These are phyloP conservation scores for Petrea volubilis DNA, from an alignment of 257 asterid genomes.

Conservation along the genomic window DNA sequence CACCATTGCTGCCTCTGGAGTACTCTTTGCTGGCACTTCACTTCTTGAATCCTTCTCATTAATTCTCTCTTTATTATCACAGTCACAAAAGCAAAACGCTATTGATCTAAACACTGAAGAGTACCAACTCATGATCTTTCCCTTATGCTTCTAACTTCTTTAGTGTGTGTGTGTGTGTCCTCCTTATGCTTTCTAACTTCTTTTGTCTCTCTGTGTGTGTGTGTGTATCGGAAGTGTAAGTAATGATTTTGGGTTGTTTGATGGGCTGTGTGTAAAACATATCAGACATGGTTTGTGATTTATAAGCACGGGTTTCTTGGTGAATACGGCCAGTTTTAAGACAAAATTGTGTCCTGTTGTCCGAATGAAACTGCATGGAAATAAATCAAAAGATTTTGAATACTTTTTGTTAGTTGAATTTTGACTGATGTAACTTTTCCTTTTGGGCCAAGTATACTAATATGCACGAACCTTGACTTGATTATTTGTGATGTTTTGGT, in stretches of 20 bases:
- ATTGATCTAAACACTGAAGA: conserved; percentile 19
- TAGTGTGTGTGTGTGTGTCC: too few species aligned
- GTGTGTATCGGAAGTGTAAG: too few species aligned
- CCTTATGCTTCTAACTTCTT: background rate
- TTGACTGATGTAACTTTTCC: background rate
- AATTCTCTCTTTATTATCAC: background rate
- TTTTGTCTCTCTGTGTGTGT: too few species aligned
- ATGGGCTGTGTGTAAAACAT: background rate
- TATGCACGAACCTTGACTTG: background rate
- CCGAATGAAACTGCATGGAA: conserved; percentile 21
- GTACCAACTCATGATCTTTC: background rate
- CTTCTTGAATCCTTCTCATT: conserved; percentile 18
- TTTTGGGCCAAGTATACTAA: background rate
- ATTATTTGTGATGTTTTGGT: background rate
- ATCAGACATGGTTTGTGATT: background rate
- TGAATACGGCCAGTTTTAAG: background rate
- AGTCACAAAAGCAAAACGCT: conserved; percentile 13
- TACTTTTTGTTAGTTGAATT: background rate
- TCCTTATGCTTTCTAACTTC: too few species aligned
- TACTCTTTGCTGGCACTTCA: conserved; percentile 11
- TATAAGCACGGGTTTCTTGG: conserved; percentile 29
- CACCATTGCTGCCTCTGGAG: conserved; percentile 40
- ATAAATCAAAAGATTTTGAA: background rate
- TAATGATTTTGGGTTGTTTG: background rate
- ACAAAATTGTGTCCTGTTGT: background rate